Evolutionary conservation across 805 yeast species (phyloP), one percentile per base, ranked within the genome.

Genomic region (Candida easanensis): DNA sequence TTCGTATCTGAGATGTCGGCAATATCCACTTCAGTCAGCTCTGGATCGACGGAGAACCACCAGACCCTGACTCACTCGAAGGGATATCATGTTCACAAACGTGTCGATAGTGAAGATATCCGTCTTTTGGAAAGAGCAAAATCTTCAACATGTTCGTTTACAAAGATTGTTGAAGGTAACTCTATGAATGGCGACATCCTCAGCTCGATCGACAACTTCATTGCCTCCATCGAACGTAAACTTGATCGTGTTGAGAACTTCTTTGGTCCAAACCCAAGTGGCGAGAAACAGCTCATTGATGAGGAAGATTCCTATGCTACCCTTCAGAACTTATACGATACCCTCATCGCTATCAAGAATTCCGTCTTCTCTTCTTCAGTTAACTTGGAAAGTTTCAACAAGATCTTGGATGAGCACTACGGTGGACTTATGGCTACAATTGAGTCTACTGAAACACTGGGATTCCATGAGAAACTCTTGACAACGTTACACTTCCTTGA

Each of bases 401-500:
- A 46, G 10, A 39, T 58, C 4, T 22, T 58, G 13, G 61, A 58
- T 33, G 60, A 53, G 33, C 63, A 57, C 27, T 58, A 53, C 38
- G 60, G 51, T 9, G 58, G 53, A 2, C 39, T 58, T 0, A 32
- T 58, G 14, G 43, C 57, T 2, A 51, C 60, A 1, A 47, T 58
- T 4, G 54, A 49, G 16, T 22, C 53, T 5, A 40, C 58, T 3
- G 58, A 57, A 20, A 47, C 42, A 5, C 33, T 58, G 6, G 52
- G 59, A 4, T 50, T 57, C 43, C 63, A 66, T 40, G 61, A 64
- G 41, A 63, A 61, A 23, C 48, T 69, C 2, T 41, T 65, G 3
- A 61, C 66, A 4, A 64, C 70, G 2, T 45, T 70, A 9, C 71
- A 64, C 21, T 63, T 65, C 31, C 48, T 70, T 10, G 74, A 70